Evolutionary conservation across 208 protist species (phyloP), one percentile per base, ranked within the genome.

Genomic region (Leishmania guyanensis): DNA sequence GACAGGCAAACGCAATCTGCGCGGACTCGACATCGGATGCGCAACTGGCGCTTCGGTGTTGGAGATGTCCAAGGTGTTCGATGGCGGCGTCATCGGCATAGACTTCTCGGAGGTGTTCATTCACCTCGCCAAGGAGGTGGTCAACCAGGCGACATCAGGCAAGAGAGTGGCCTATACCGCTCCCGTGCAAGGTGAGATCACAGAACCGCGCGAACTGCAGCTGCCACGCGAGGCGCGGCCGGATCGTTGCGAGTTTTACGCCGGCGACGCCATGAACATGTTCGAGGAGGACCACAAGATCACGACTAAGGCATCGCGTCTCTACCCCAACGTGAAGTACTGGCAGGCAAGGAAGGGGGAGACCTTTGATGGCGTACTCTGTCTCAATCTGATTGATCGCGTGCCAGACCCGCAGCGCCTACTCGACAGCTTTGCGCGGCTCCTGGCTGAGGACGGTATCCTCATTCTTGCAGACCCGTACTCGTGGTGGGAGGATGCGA

Each of bases 391-490:
- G 17, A 88, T 98, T 53, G 92, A 92, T 77, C 93, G 95, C 72
- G 86, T 98, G 48, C 91, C 90, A 17, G 87, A 96, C 65, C 95
- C 94, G 33, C 60, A 80, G 53, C 77, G 77, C 53, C 87, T 97
- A 43, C 88, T 98, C 33, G 69, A 89, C 77, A 86, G 80, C 58
- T 83, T 95, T 68, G 54, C 68, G 29, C 77, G 68, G 48, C 73
- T 95, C 51, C 78, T 97, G 26, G 75, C 77, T n/a, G 53, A 76
- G 43, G 92, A 90, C 16, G 95, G 93, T 29, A 77, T 97, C 17
- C 84, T 98, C 16, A 90, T 98, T 14, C 79, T 98, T 8, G 82
- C 88, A 10, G 93, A 93, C 46, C 94, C 96, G 10, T 98, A 97
- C 91, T 96, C 92, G 20, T 98, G 93, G 92, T 90, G 92, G 84